Evolutionary conservation across 768 basidiomycete species (phyloP).

Genomic region (Lactarius akahatsu): DNA sequence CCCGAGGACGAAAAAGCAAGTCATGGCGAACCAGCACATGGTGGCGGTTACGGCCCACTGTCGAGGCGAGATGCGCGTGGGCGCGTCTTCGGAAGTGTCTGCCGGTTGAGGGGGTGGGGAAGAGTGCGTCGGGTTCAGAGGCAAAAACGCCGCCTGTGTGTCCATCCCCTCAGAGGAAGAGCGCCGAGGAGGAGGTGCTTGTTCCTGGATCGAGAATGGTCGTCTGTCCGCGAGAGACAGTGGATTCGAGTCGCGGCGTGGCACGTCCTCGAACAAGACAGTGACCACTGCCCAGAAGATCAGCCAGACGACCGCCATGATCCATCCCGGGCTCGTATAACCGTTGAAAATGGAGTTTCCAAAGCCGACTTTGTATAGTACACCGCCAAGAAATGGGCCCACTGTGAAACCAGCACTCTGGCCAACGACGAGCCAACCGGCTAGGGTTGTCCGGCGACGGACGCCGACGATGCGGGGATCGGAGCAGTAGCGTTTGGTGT

Average conservation of each 20-base stretch:
- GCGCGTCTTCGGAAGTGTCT: slow-evolving; percentile 21
- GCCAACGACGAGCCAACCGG: slow-evolving; percentile 60
- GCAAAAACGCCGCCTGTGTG: neutral
- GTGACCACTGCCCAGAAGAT: slow-evolving; percentile 47
- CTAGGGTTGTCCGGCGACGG: slow-evolving; percentile 59
- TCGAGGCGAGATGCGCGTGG: slow-evolving; percentile 26
- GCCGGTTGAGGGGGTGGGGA: slow-evolving; percentile 5
- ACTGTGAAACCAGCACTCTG: slow-evolving; percentile 61
- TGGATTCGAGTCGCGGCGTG: slow-evolving; percentile 4
- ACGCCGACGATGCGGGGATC: slow-evolving; percentile 66
- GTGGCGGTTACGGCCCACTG: slow-evolving; percentile 57
- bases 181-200: neutral
- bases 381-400: slow-evolving; percentile 63
- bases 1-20: slow-evolving; percentile 68
- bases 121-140: neutral
- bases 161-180: slow-evolving; percentile 1
- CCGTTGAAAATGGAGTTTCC: slow-evolving; percentile 59
- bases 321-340: slow-evolving; percentile 64
- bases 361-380: slow-evolving; percentile 62
- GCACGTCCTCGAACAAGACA: slow-evolving; percentile 38
- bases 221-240: neutral
- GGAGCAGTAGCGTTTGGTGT: slow-evolving; percentile 66
- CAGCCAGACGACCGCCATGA: slow-evolving; percentile 56
- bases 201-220: neutral
- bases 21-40: slow-evolving; percentile 72